These are phyloP conservation scores for Mortierella polycephala DNA, from an alignment of 371 early-diverging fungal species.

Conservation along the genomic window DNA sequence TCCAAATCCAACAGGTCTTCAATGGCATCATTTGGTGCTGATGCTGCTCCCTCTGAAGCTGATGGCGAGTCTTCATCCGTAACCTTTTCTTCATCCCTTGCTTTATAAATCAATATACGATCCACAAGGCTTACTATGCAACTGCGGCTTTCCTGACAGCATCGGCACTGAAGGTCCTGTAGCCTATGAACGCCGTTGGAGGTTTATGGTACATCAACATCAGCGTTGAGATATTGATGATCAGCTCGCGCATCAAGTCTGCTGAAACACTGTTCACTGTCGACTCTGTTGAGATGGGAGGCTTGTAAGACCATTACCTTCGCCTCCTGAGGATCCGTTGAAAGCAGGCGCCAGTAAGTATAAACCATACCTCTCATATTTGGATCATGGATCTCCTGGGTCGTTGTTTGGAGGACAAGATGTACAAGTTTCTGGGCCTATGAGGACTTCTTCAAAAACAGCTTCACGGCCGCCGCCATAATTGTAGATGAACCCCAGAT, in stretches of 20 bases:
- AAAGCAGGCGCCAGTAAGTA: conserved; percentile 96
- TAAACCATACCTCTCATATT: conserved; percentile 97
- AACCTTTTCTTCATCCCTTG: conserved; percentile 63
- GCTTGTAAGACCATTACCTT: conserved; percentile 86
- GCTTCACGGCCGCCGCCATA: conserved; percentile 95
- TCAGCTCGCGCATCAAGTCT: conserved; percentile 84
- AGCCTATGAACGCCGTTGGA: conserved; percentile 81
- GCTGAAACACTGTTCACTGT: conserved; percentile 61
- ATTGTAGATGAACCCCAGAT: conserved; percentile 87
- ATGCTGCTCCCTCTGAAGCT: conserved; percentile 56
- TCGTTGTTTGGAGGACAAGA: conserved; percentile 89
- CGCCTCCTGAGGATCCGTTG: conserved; percentile 85
- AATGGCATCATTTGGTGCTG: conserved; percentile 66
- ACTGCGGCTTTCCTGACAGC: conserved; percentile 59
- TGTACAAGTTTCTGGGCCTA: conserved; percentile 93
- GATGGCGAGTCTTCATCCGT: conserved; percentile 54
- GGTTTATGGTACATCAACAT: conserved; percentile 95
- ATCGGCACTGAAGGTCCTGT: conserved; percentile 70
- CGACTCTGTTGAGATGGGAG: conserved; percentile 85
- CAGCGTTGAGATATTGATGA: conserved; percentile 85
- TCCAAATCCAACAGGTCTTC: conserved; percentile 65
- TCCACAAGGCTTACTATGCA: conserved; percentile 58
- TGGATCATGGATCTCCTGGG: conserved; percentile 93
- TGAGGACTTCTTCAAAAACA: conserved; percentile 91
- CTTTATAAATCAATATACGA: conserved; percentile 24